Percentiles rank a stretch among this genome's conserved stretches.
Conservation (phyloP, 2,329 filamentous ascomycete species). For the Epichloe uncinata region DNA sequence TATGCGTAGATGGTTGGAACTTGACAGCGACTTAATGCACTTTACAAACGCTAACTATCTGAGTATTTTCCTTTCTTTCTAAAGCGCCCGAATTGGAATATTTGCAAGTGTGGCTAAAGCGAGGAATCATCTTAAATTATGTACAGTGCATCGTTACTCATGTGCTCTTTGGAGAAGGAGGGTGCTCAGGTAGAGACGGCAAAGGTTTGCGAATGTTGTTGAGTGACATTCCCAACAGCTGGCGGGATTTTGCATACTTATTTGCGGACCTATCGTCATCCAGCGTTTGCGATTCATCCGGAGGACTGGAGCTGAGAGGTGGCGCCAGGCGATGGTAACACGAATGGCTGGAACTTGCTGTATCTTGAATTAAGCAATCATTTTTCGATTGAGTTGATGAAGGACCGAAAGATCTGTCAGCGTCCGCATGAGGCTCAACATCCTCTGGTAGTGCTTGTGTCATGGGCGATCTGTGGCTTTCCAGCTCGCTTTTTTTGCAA, state of each 20-base stretch:
- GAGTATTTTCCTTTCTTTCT: background rate
- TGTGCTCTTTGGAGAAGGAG: constrained; percentile 24
- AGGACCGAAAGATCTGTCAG: background rate
- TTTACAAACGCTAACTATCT: background rate
- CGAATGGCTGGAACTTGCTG: constrained; percentile 5
- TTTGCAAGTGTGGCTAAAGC: constrained; percentile 6
- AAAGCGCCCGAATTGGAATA: background rate
- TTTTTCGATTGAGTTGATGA: background rate
- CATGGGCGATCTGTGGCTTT: background rate
- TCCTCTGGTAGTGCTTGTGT: background rate
- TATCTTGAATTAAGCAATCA: background rate
- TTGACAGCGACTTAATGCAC: background rate
- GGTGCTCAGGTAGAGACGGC: constrained; percentile 15
- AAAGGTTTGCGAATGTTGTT: constrained; percentile 27
- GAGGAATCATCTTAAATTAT: background rate
- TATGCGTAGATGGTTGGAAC: background rate
- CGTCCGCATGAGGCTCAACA: background rate
- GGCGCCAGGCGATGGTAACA: constrained; percentile 16
- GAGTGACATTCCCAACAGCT: constrained; percentile 3
- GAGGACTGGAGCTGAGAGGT: constrained; percentile 12
- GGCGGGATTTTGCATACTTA: constrained; percentile 1
- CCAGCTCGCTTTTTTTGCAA: background rate
- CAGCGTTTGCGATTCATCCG: constrained; percentile 7
- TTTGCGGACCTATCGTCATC: constrained; percentile 1
- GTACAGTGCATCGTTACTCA: background rate